Conservation (phyloP, 345 rosid species). For the Raphanus raphanistrum region DNA sequence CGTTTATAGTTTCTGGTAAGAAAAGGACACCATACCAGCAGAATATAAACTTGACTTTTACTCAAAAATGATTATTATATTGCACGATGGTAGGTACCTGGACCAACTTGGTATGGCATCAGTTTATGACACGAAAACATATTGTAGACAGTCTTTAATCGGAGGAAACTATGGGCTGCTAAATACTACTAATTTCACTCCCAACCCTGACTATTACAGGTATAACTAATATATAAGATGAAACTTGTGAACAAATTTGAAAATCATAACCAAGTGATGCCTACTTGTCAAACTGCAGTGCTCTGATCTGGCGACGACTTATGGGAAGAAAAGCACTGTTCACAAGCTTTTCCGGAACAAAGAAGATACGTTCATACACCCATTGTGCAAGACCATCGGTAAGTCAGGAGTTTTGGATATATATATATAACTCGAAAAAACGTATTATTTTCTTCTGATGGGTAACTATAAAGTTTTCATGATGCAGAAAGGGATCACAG, state of each 20-base stretch:
- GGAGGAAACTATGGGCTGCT: conserved; percentile 93
- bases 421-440: too few relatives aligned
- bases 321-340: conserved; percentile 77
- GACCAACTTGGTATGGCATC: conserved; percentile 92
- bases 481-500: conserved; percentile 71
- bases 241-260: neutral
- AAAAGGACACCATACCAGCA: neutral
- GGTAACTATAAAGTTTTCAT: conserved; percentile 5
- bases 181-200: conserved; percentile 67
- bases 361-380: conserved; percentile 71
- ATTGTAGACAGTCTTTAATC: conserved; percentile 84
- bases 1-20: conserved; percentile 90
- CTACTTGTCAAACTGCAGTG: conserved; percentile 49
- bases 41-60: neutral
- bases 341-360: conserved; percentile 63
- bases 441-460: neutral
- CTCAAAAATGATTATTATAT: conserved; percentile 7
- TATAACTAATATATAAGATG: conserved; percentile 10
- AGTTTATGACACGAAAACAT: conserved; percentile 67
- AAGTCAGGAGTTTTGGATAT: conserved; percentile 38
- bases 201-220: conserved; percentile 97
- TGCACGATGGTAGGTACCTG: conserved; percentile 59
- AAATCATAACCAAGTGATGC: neutral
- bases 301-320: conserved; percentile 85
- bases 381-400: conserved; percentile 83